Percentiles rank a stretch among this genome's conserved stretches.
These are phyloP conservation scores for Phanerodontia chrysosporium DNA, from an alignment of 768 basidiomycete genomes.

Conservation along the genomic window DNA sequence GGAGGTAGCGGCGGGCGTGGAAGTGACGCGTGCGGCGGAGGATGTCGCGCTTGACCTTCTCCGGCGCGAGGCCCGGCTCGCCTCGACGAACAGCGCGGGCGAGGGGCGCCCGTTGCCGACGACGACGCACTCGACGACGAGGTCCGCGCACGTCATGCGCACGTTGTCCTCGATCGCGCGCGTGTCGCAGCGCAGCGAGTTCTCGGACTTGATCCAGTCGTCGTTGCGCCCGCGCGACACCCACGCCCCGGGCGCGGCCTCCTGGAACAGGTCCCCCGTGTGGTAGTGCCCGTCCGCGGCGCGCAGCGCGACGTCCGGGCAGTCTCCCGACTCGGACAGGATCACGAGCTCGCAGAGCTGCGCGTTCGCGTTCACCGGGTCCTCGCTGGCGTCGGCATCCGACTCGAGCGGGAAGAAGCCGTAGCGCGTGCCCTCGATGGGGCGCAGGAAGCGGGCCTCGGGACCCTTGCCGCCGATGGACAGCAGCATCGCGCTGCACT, in stretches of 20 bases:
- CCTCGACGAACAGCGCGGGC: conserved; percentile 73
- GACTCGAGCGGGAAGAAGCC: conserved; percentile 56
- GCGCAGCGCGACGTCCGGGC: conserved; percentile 57
- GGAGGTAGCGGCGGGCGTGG: conserved; percentile 70
- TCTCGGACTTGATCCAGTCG: conserved; percentile 84
- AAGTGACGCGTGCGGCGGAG: conserved; percentile 70
- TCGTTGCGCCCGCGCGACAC: conserved; percentile 70
- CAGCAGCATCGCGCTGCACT: conserved; percentile 69
- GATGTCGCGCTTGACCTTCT: conserved; percentile 61
- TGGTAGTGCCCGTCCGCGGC: conserved; percentile 68
- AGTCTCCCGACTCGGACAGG: conserved; percentile 61
- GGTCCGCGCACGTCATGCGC: conserved; percentile 55
- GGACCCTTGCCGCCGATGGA: conserved; percentile 51
- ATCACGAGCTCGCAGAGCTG: conserved; percentile 68
- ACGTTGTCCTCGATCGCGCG: conserved; percentile 79
- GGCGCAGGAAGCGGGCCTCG: conserved; percentile 48
- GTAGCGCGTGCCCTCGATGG: conserved; percentile 62
- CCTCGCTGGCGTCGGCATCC: conserved; percentile 33
- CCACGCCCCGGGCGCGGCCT: conserved; percentile 50
- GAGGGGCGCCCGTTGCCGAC: conserved; percentile 75
- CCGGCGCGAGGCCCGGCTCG: conserved; percentile 41
- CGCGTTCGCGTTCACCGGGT: conserved; percentile 47
- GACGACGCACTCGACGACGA: conserved; percentile 72
- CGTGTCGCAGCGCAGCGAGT: conserved; percentile 74
- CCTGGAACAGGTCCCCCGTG: conserved; percentile 78